Evolutionary conservation across 306 rosid species (phyloP).

Genomic region (Prunus fruticosa): DNA sequence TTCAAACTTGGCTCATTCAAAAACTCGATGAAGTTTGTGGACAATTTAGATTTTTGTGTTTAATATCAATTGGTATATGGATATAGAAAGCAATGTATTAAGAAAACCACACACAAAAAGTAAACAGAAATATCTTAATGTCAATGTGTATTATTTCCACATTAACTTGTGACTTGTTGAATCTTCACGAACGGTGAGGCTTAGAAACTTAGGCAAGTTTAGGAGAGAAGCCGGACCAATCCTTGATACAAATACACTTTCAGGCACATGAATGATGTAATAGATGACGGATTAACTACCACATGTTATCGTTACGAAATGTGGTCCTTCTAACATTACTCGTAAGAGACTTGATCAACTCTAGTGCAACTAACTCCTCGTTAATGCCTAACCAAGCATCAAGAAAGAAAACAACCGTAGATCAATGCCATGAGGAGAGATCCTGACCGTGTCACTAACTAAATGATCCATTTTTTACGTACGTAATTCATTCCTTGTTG

Average conservation of each 20-base stretch:
- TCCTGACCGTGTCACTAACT: neutral
- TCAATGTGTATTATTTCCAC: too few relatives aligned
- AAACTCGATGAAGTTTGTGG: too few relatives aligned
- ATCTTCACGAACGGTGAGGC: too few relatives aligned
- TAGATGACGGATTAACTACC: neutral
- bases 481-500: neutral
- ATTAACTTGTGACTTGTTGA: too few relatives aligned
- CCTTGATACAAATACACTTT: neutral
- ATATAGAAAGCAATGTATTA: too few relatives aligned
- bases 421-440: neutral
- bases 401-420: neutral
- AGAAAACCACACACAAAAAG: too few relatives aligned
- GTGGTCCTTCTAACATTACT: neutral
- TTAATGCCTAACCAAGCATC: neutral
- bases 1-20: too few relatives aligned
- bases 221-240: too few relatives aligned
- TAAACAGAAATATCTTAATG: too few relatives aligned
- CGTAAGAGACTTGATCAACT: constrained; percentile 2
- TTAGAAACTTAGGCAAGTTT: too few relatives aligned
- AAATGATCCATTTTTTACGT: neutral
- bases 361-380: neutral
- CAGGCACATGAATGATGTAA: neutral
- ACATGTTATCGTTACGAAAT: neutral
- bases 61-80: too few relatives aligned
- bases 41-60: too few relatives aligned